Conservation (phyloP, 1,139 yeast species). For the Taphrina betulina region DNA sequence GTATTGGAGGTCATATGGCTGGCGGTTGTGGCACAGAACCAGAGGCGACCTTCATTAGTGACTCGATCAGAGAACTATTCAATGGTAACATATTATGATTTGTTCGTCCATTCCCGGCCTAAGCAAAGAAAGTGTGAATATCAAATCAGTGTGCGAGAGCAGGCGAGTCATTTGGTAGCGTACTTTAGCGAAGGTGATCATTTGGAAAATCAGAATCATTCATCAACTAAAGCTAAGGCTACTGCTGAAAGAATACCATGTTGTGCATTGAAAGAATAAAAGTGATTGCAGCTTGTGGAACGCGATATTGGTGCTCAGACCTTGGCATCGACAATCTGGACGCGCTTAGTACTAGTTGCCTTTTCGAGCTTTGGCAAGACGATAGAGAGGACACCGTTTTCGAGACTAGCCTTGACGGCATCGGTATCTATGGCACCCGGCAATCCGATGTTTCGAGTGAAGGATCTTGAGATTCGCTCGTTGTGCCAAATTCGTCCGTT, state of each 20-base stretch:
- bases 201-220: too few species aligned
- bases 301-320: too few species aligned
- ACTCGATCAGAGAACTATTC: background rate
- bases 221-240: too few species aligned
- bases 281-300: too few species aligned
- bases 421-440: constrained; percentile 50
- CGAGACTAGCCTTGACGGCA: constrained; percentile 53
- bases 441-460: constrained; percentile 37
- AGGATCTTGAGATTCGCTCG: constrained; percentile 37
- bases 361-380: constrained; percentile 50
- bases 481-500: constrained; percentile 29
- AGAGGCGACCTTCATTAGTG: background rate
- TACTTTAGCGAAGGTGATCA: too few species aligned
- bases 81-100: too few species aligned
- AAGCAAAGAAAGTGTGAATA: too few species aligned
- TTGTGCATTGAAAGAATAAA: too few species aligned
- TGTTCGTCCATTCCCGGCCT: too few species aligned
- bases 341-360: constrained; percentile 20
- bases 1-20: background rate
- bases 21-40: background rate
- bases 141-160: too few species aligned
- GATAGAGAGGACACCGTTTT: constrained; percentile 55
- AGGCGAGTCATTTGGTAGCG: too few species aligned
- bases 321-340: constrained; percentile 14
- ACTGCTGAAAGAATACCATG: too few species aligned